phyloP scores from a whole-genome alignment of 2,329 filamentous ascomycete genomes.

The Coleophoma cylindrospora region DNA sequence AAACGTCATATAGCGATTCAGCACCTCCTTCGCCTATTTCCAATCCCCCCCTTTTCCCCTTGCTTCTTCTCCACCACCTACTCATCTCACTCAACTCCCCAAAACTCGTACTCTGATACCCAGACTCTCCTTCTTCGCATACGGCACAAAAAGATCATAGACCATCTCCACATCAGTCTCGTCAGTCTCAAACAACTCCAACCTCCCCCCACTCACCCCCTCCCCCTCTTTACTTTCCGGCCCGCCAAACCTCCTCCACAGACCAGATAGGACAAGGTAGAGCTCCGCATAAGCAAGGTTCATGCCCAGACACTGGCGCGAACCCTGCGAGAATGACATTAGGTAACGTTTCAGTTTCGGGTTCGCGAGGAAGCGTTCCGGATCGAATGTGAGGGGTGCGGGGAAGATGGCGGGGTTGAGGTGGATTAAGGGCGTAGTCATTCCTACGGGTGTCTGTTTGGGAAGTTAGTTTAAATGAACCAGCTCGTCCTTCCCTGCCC shows the following conservation, averaged over 20 bases:
- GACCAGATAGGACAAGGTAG: conserved; percentile 21
- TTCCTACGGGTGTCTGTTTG: conserved; percentile 27
- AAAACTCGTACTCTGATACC: conserved; percentile 6
- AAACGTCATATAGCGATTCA: no score
- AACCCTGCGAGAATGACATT: neutral
- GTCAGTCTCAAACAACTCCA: conserved; percentile 14
- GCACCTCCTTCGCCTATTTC: no score
- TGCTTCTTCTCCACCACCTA: no score
- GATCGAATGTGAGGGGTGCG: conserved; percentile 27
- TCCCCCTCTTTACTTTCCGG: no score
- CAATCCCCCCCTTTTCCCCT: no score
- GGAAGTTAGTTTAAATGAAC: conserved; percentile 12
- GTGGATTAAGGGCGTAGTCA: conserved; percentile 29
- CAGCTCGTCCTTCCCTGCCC: no score
- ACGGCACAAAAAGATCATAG: conserved; percentile 13
- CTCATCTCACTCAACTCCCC: no score
- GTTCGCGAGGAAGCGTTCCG: conserved; percentile 26
- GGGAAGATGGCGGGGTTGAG: conserved; percentile 27
- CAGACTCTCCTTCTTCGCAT: conserved; percentile 4
- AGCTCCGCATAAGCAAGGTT: conserved; percentile 28
- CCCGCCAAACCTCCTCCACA: conserved; percentile 21
- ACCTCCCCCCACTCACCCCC: neutral
- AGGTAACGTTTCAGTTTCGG: neutral
- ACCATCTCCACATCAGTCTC: conserved; percentile 11
- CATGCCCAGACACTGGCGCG: neutral